Evolutionary conservation across 805 yeast genomes (phyloP), one percentile per base, ranked within the genome.

Genomic region (Saccharomyces eubayanus): DNA sequence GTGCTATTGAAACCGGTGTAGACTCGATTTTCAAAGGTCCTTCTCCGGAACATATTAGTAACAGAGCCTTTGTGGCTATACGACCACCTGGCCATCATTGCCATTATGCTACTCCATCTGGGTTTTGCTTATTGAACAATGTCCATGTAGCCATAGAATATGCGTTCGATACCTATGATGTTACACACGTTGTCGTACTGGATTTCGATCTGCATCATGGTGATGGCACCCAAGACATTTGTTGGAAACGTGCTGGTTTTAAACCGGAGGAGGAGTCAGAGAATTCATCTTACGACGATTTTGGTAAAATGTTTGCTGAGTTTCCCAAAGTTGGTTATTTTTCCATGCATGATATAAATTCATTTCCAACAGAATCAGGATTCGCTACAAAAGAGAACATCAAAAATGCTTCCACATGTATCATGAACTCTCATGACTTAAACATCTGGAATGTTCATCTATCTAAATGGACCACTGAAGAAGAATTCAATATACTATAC

Each of bases 11-110:
- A 65, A 73, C 79, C 0, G 90, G 86, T 1, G 74, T 87, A 0
- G 94, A 88, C 62, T 65, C 74, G 1, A 69, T 81, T 6, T 80
- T 75, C 57, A 62, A 60, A 2, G 64, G 62, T 48, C 70, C 63
- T 62, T 74, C 69, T 8, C 55, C 58, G 8, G 71, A 68, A 24
- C 69, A 68, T 51, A 62, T 65, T 14, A 64, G 69, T 52, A 71
- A 68, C 46, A 73, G 79, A 47, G 83, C 85, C 1, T 87, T 87
- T 69, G 84, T 84, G 0, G 82, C 83, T 1, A 79, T 87, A 46
- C 73, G 94, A 50, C 94, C 94, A 1, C 94, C 95, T 0, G 96
- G 96, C 3, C 96, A 88, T 65, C 96, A 88, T 68, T 83, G 89
- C 27, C 94, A 87, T 62, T 85, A 89, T 0, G 82, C 85, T 53